A percentile compares a stretch with the other conserved stretches of the same genome.
Conservation (phyloP, 2,329 filamentous ascomycete genomes). For the Pseudocercospora fuligena region DNA sequence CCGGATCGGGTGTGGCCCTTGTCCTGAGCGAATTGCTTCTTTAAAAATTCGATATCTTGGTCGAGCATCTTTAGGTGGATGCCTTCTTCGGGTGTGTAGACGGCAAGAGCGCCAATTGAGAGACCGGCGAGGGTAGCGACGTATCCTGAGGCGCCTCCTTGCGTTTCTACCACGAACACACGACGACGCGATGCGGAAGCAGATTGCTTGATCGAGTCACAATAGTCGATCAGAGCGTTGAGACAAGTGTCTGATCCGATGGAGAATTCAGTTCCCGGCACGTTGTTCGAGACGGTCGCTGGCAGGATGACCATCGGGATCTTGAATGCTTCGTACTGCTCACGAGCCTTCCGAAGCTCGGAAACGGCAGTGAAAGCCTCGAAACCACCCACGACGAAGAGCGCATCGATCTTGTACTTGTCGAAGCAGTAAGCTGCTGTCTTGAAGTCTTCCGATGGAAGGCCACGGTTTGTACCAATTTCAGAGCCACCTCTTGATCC, state of each 20-base stretch:
- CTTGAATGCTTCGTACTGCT: conserved; percentile 80
- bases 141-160: conserved; percentile 93
- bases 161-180: conserved; percentile 97
- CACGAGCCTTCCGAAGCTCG: conserved; percentile 80
- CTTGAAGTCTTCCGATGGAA: conserved; percentile 86
- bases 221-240: conserved; percentile 93
- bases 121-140: conserved; percentile 89
- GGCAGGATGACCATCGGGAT: conserved; percentile 91
- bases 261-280: conserved; percentile 95
- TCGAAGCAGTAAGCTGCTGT: conserved; percentile 81
- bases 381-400: conserved; percentile 90
- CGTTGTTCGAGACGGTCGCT: conserved; percentile 98
- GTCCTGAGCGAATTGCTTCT: conserved; percentile 82
- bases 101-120: conserved; percentile 86
- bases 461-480: conserved; percentile 94
- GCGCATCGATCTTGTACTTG: conserved; percentile 84
- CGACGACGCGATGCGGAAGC: conserved; percentile 90
- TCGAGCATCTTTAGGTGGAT: conserved; percentile 93
- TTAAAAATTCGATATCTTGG: conserved; percentile 85
- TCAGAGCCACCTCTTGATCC: conserved; percentile 96
- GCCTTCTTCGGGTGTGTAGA: conserved; percentile 97
- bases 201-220: conserved; percentile 96
- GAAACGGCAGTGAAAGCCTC: conserved; percentile 93
- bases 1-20: conserved; percentile 87
- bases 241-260: conserved; percentile 95